Evolutionary conservation across 441 rosid genomes (phyloP), one percentile per base, ranked within the genome.

Genomic region (Pelargonium hybrid): DNA sequence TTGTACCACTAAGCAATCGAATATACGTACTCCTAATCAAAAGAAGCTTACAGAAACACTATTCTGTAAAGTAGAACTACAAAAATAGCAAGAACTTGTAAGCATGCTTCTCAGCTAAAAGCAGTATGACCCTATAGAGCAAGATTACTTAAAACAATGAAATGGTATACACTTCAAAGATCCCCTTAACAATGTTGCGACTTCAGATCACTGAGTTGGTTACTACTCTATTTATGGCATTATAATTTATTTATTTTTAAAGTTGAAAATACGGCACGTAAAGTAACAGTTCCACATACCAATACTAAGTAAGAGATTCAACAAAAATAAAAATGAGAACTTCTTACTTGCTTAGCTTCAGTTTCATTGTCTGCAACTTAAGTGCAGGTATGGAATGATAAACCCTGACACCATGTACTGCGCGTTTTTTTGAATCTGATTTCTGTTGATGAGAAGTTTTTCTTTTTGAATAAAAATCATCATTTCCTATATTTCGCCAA

Each of bases 381-480:
- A 92, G 87, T 52, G 99, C 99, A 77, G 97, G 95, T 66, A 93
- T 93, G 69, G 98, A 89, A 84, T 92, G 97, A 86, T 88, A 90
- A 79, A 91, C 86, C 84, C 87, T 93, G 77, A 83, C 75, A 57
- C 95, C 90, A 77, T 90, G 89, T 80, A 81, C 84, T 45, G 82
- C 80, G 56, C 96, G 88, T 73, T 92, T 91, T 75, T 86, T 90
- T 68, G 93, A 77, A 82, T 81, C 87, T 74, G 93, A 78, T 73
- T 91, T 97, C 80, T 87, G 76, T 69, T 90, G 98, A 83, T 92
- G 99, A 72, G 92, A 84, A 74, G 80, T 82, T 84, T 95, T 95
- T 75, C 91, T 90, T 76, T 85, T 92, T 81, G 86, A 81, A 77
- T 95, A 95, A 83, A 88, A 95, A 72, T 87, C 85, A 82, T 95